Evolutionary conservation across 192 early-diverging fungal genomes (phyloP), one percentile per base, ranked within the genome.

Genomic region (Allomyces arbusculus): DNA sequence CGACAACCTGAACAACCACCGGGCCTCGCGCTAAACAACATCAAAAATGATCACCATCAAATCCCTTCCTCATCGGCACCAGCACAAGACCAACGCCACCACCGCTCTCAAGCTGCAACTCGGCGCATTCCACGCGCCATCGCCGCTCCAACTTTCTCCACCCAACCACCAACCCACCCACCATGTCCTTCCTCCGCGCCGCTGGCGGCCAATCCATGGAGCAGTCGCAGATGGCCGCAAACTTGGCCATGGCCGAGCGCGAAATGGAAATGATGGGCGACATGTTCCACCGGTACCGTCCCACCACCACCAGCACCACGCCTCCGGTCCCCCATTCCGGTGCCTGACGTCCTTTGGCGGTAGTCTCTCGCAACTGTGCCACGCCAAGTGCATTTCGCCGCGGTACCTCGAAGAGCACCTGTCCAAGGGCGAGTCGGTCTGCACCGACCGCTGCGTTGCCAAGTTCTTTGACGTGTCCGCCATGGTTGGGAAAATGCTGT

Each of bases 381-480:
- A 86, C 72, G 75, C 82, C 43, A 94, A 94, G 70, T 94, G 91
- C 73, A 84, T 94, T 64, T 82, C 88, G 23, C 75, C 79, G 70
- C 80, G 80, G 50, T 94, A 94, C 69, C 78, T 76, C 66, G 90
- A 92, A 67, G 78, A 75, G 61, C 86, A 89, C 63, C 77, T 94
- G 67, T 89, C 88, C 70, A 94, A 94, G 76, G 91, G 90, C 65
- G 91, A 94, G 76, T 82, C 85, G 10, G 88, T 91, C 24, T 94
- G 91, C 72, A 79, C 88, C 50, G 91, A 94, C 71, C 86, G 91
- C 61, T 94, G 91, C 64, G 88, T 89, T 9, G 73, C 84, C 28
- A 94, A 94, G 77, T 94, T 86, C 74, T 86, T 91, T 74, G 85
- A 85, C 63, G 83, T 91, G 66, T 86, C 89, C 70, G 80, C 78